Percentiles rank a stretch among this genome's conserved stretches.
Evolutionary conservation across 2,329 filamentous ascomycete species (phyloP).

Genomic region (Venturiaceae sp.): DNA sequence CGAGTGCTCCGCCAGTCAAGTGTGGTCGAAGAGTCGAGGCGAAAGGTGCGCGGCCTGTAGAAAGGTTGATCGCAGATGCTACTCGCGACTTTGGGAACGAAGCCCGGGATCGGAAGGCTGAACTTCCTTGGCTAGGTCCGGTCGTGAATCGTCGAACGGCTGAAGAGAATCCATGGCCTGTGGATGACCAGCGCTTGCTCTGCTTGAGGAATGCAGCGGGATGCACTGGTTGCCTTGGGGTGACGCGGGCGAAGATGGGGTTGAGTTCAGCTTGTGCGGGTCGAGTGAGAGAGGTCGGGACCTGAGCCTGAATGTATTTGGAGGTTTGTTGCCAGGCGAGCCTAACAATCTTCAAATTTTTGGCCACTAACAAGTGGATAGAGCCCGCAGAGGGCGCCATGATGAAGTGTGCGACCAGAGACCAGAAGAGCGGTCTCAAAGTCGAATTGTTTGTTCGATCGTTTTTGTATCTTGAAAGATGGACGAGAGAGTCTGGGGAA

Average conservation of each 20-base stretch:
- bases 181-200: conserved; percentile 54
- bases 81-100: conserved; percentile 48
- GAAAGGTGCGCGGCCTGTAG: conserved; percentile 73
- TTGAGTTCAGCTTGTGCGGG: conserved; percentile 42
- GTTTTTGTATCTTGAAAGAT: not conserved
- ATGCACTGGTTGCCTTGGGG: conserved; percentile 49
- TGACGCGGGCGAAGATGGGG: conserved; percentile 48
- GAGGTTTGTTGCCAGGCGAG: conserved; percentile 38
- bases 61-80: conserved; percentile 46
- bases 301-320: conserved; percentile 33
- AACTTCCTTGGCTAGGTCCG: conserved; percentile 10
- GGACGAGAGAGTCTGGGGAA: not conserved
- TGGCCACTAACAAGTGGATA: conserved; percentile 29
- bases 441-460: not conserved
- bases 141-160: conserved; percentile 23
- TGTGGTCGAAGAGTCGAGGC: conserved; percentile 84
- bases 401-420: not conserved
- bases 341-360: conserved; percentile 31
- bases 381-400: conserved; percentile 29
- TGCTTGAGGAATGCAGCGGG: conserved; percentile 54
- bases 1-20: conserved; percentile 76
- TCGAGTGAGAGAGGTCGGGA: conserved; percentile 28
- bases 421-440: not conserved
- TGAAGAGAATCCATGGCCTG: conserved; percentile 43
- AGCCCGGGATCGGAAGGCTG: conserved; percentile 36